These are phyloP conservation scores for Eucalyptus lansdowneana DNA, from an alignment of 345 rosid species.

Conservation along the genomic window DNA sequence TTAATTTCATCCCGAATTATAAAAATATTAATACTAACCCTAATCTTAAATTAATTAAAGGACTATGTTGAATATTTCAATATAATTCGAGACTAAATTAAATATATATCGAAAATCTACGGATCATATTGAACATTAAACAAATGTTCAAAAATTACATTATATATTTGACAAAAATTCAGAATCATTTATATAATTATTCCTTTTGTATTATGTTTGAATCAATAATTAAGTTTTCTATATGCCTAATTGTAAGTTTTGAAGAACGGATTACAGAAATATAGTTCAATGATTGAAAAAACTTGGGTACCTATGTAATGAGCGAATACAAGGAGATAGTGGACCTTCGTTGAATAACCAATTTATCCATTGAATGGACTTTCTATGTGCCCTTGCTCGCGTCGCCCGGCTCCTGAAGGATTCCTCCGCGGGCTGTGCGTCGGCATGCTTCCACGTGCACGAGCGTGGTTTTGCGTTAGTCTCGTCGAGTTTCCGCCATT, in stretches of 20 bases:
- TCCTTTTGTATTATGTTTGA: fast-evolving
- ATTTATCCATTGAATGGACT: background rate
- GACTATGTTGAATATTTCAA: too few species aligned
- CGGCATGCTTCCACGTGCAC: background rate
- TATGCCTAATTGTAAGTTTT: background rate
- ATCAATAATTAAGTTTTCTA: background rate
- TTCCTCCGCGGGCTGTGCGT: background rate
- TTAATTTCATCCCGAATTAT: too few species aligned
- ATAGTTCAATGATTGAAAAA: background rate
- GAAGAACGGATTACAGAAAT: background rate
- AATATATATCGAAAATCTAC: fast-evolving
- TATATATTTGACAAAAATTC: fast-evolving
- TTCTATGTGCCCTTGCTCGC: background rate
- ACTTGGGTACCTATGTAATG: background rate
- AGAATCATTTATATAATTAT: fast-evolving
- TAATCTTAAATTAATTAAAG: too few species aligned
- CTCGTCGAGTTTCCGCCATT: background rate
- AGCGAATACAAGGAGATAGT: background rate
- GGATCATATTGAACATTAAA: fast-evolving
- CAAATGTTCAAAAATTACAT: too few species aligned
- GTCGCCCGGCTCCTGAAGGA: background rate
- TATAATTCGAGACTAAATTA: too few species aligned
- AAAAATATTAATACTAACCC: too few species aligned
- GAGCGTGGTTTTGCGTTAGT: background rate
- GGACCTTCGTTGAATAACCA: background rate